phyloP scores from a whole-genome alignment of 306 rosid species.

The Cucurbita maxima region DNA sequence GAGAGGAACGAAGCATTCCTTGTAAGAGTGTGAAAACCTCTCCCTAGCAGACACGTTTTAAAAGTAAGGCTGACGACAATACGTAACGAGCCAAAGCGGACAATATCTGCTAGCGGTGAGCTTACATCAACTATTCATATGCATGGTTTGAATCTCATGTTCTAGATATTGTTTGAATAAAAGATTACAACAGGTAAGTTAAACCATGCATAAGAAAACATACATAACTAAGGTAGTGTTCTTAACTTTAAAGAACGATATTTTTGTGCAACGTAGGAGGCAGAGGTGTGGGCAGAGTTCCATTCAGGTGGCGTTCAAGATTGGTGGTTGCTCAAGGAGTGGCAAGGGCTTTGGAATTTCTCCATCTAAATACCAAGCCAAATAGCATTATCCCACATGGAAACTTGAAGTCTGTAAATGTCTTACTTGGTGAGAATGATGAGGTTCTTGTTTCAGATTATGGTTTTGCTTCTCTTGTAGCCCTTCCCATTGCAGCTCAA shows the following conservation, averaged over 20 bases:
- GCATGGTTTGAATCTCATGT: no score
- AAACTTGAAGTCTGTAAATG: constrained; percentile 57
- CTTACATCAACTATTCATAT: no score
- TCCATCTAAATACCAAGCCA: constrained; percentile 35
- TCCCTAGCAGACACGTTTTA: no score
- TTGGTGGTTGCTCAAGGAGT: constrained; percentile 44
- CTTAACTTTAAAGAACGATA: neutral
- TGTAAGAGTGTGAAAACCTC: no score
- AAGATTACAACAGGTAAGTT: neutral
- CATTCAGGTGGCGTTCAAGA: constrained; percentile 54
- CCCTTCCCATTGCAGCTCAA: constrained; percentile 59
- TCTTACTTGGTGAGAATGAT: constrained; percentile 41
- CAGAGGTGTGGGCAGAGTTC: constrained; percentile 27
- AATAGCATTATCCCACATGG: constrained; percentile 44
- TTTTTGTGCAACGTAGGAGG: constrained; percentile 17
- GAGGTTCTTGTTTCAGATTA: constrained; percentile 48
- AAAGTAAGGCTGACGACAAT: no score
- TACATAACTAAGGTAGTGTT: neutral
- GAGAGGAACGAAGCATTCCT: no score
- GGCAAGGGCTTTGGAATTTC: constrained; percentile 55
- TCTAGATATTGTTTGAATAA: no score
- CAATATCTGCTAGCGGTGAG: no score
- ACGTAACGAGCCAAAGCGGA: no score
- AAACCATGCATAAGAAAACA: neutral
- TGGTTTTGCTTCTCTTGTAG: constrained; percentile 40